A percentile compares a stretch with the other conserved stretches of the same genome.
Evolutionary conservation across 2,329 filamentous ascomycete genomes (phyloP).

Genomic region (Cercospora nicotianae): DNA sequence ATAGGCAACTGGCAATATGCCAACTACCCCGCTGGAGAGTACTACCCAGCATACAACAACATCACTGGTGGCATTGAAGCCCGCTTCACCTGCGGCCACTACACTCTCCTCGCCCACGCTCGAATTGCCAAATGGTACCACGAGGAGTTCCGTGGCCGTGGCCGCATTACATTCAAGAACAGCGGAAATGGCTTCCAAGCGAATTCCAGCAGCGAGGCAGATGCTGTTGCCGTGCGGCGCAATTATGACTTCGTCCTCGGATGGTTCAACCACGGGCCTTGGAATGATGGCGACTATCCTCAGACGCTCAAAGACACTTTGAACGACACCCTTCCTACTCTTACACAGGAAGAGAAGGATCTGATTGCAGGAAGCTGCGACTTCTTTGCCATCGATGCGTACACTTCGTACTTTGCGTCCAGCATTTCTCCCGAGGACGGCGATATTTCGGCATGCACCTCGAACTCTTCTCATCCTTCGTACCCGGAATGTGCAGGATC

Average conservation of each 20-base stretch:
- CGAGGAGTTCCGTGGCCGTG: constrained; percentile 43
- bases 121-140: constrained; percentile 48
- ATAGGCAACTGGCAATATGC: constrained; percentile 42
- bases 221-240: constrained; percentile 39
- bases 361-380: constrained; percentile 39
- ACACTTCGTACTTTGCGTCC: constrained; percentile 40
- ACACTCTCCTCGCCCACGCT: constrained; percentile 42
- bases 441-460: constrained; percentile 42
- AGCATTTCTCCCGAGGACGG: constrained; percentile 34
- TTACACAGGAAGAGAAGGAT: constrained; percentile 38
- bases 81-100: constrained; percentile 38
- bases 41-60: constrained; percentile 48
- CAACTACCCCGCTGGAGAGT: constrained; percentile 40
- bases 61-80: constrained; percentile 44
- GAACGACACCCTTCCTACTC: constrained; percentile 36
- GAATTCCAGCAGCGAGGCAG: constrained; percentile 39
- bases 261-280: constrained; percentile 48
- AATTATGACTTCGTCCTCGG: constrained; percentile 44
- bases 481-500: constrained; percentile 47
- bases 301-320: constrained; percentile 41
- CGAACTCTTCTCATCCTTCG: constrained; percentile 42
- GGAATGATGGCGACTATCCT: constrained; percentile 49
- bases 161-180: constrained; percentile 43
- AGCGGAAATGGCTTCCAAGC: constrained; percentile 42
- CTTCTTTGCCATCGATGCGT: constrained; percentile 43